Base-by-base conservation (phyloP, 108 stramenopile genomes). In the Stephanodiscus triporus region DNA sequence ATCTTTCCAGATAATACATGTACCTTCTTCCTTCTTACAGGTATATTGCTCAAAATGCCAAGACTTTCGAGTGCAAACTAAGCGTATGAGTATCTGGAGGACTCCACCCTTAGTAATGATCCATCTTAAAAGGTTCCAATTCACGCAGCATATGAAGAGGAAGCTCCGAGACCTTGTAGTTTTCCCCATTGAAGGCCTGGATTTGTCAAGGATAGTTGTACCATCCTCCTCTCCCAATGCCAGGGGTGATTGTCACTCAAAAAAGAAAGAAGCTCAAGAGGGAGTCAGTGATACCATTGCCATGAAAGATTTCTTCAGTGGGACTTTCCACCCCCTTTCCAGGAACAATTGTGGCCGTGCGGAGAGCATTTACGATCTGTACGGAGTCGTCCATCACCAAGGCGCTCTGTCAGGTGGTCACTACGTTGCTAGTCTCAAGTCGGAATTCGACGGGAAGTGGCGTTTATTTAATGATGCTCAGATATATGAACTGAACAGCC, bases 91-190 rank as follows among this genome's bases (percentile, higher is more conserved):
- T 36, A 85, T 98, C 13, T 98, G 97, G 97, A 82, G 92, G 63
- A 77, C 95, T 47, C 98, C 98, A 34, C 96, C 96, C 10, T 71
- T 98, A 37, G 86, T 97, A 45, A 96, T 98, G 38, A 91, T 98
- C 56, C 97, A 97, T 57, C 68, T 99, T 76, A 99, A 99, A 77
- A 95, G 98, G 45, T 97, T 99, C 77, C 95, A 97, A 54, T 93
- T 87, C 69, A 91, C 95, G n/a, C 82, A 87, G 49, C 85, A 86
- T 43, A 94, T 93, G 89, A 81, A 90, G 45, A 69, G 94, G 80
- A 98, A 98, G 76, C 82, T 99, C 57, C 86, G 96, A 48, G 97
- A 98, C 50, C 73, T 96, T 30, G 98, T 99, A 17, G 69, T 80
- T 2, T 99, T 98, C 72, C 97, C 97, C 9, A 73, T 96, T 8